phyloP scores from a whole-genome alignment of 306 rosid species.

The Biancaea sappan region DNA sequence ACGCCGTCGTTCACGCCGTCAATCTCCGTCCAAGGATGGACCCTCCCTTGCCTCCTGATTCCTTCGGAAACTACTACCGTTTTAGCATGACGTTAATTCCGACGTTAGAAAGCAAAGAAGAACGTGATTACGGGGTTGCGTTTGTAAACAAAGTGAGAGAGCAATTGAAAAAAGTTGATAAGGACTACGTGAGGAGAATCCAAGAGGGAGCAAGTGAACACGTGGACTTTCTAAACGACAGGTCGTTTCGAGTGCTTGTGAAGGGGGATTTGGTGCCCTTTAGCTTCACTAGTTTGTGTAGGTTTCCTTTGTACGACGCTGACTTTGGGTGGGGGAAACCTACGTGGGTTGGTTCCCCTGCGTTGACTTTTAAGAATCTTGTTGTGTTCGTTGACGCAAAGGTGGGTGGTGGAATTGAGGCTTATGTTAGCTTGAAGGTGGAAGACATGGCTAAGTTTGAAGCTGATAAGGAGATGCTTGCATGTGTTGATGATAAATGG shows the following conservation, averaged over 20 bases:
- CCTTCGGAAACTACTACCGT: slow-evolving; percentile 49
- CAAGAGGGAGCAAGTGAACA: slow-evolving; percentile 20
- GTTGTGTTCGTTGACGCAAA: slow-evolving; percentile 50
- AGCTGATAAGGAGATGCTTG: slow-evolving; percentile 38
- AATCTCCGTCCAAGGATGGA: slow-evolving; percentile 58
- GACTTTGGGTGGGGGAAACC: slow-evolving; percentile 73
- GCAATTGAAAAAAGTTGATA: slow-evolving; percentile 39
- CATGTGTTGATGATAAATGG: slow-evolving; percentile 23
- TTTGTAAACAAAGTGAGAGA: slow-evolving; percentile 38
- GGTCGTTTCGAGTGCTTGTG: slow-evolving; percentile 25
- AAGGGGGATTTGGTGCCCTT: slow-evolving; percentile 42
- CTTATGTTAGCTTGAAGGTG: slow-evolving; percentile 45
- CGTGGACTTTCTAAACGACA: slow-evolving; percentile 28
- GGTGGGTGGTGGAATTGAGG: slow-evolving; percentile 55
- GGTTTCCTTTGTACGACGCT: slow-evolving; percentile 56
- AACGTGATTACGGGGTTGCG: neutral
- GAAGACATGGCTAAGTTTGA: slow-evolving; percentile 56
- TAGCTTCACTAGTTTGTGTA: slow-evolving; percentile 48
- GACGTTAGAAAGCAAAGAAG: neutral
- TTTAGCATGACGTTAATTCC: slow-evolving; percentile 30
- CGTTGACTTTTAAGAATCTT: slow-evolving; percentile 46
- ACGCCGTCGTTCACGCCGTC: slow-evolving; percentile 45
- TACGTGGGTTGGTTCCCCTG: slow-evolving; percentile 48
- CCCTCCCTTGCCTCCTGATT: slow-evolving; percentile 37
- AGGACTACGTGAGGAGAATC: slow-evolving; percentile 32